phyloP scores from a whole-genome alignment of 345 rosid species.

The Eucalyptus camaldulensis region DNA sequence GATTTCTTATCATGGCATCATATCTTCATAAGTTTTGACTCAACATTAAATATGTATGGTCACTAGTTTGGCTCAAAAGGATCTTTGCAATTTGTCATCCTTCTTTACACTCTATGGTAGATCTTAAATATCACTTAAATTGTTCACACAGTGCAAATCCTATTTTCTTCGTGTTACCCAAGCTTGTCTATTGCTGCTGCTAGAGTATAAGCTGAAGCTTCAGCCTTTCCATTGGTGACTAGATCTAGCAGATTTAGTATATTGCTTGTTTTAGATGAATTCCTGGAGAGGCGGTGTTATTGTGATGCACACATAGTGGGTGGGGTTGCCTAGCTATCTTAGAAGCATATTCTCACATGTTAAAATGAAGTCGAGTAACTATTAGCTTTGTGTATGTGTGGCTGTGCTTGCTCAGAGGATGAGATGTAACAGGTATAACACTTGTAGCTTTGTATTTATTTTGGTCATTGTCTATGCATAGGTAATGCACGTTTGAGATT shows the following conservation, averaged over 20 bases:
- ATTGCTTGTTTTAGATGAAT: background rate
- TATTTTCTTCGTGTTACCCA: background rate
- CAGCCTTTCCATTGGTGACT: background rate
- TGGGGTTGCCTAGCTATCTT: background rate
- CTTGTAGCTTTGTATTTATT: background rate
- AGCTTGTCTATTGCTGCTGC: background rate
- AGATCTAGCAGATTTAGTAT: background rate
- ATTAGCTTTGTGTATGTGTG: background rate
- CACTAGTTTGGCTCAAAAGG: background rate
- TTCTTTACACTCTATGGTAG: background rate
- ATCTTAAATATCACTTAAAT: background rate
- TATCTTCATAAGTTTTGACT: background rate
- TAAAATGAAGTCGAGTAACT: background rate
- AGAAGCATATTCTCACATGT: background rate
- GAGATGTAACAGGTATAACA: background rate
- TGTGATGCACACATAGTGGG: background rate
- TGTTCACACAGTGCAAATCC: background rate
- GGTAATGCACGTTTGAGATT: background rate
- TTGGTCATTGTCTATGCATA: background rate
- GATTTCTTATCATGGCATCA: background rate
- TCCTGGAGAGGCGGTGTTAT: background rate
- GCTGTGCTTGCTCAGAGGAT: background rate
- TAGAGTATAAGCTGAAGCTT: background rate
- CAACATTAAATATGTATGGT: background rate
- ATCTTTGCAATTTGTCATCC: background rate